Conservation (phyloP, 805 yeast species). For the Saccharomycopsis vini region DNA sequence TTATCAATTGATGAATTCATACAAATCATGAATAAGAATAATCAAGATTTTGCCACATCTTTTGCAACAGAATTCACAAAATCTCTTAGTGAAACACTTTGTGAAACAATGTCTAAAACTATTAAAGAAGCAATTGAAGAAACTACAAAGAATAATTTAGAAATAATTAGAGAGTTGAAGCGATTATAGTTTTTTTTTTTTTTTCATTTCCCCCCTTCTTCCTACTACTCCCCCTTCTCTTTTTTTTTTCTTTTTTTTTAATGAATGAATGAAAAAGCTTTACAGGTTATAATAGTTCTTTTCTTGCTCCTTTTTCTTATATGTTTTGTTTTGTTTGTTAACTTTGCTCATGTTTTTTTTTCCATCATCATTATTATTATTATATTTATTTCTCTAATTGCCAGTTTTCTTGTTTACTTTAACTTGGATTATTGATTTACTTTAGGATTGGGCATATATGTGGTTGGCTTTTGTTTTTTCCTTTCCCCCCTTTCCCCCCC, state of each 20-base stretch:
- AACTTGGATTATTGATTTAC: no score
- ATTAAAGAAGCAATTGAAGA: constrained; percentile 18
- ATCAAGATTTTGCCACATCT: constrained; percentile 18
- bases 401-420: no score
- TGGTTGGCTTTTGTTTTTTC: no score
- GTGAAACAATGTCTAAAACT: constrained; percentile 12
- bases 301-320: not conserved
- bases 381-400: no score
- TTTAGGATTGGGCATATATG: no score
- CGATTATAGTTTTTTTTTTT: not conserved
- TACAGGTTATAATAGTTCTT: not conserved
- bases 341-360: not conserved
- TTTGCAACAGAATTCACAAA: constrained; percentile 17
- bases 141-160: constrained; percentile 18
- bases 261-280: no score
- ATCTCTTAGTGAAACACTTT: constrained; percentile 13
- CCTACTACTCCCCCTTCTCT: not conserved
- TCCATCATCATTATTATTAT: not conserved
- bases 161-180: constrained; percentile 16
- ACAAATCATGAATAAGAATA: constrained; percentile 12
- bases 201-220: constrained; percentile 3
- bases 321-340: not conserved
- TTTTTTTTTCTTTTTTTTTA: no score
- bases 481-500: no score
- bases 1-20: constrained; percentile 15